Percentiles rank a stretch among this genome's conserved stretches.
Evolutionary conservation across 2,329 filamentous ascomycete genomes (phyloP).

Genomic region (Epichloe gansuensis): DNA sequence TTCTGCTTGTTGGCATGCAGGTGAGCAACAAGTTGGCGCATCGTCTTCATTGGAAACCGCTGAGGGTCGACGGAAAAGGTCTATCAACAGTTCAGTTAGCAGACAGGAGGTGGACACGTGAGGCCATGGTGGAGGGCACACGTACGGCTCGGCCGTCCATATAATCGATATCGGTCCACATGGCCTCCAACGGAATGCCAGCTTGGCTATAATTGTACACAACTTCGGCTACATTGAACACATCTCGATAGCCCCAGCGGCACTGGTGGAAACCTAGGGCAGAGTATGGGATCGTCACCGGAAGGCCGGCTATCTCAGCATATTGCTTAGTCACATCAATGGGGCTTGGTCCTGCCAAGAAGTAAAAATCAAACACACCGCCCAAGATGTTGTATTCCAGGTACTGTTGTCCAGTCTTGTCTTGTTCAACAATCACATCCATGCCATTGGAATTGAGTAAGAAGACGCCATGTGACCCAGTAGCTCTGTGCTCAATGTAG

Average conservation of each 20-base stretch:
- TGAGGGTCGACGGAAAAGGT: constrained; percentile 53
- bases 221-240: constrained; percentile 52
- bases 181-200: constrained; percentile 48
- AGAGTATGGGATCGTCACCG: constrained; percentile 53
- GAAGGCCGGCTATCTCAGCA: constrained; percentile 39
- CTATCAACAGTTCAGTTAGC: neutral
- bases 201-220: constrained; percentile 54
- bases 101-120: neutral
- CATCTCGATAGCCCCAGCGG: constrained; percentile 50
- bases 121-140: neutral
- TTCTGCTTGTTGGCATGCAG: constrained; percentile 56
- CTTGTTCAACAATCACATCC: constrained; percentile 62
- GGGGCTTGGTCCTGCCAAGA: constrained; percentile 45
- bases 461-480: constrained; percentile 51
- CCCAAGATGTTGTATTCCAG: constrained; percentile 71
- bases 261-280: constrained; percentile 50
- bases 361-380: constrained; percentile 62
- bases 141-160: constrained; percentile 19
- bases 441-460: constrained; percentile 63
- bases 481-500: constrained; percentile 58
- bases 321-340: constrained; percentile 48
- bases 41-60: constrained; percentile 45
- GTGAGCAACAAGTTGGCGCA: constrained; percentile 52
- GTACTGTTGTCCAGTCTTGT: constrained; percentile 41
- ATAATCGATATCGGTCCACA: constrained; percentile 32